Base-by-base conservation (phyloP, 78 protist species). In the Dictyostelium intermedium region DNA sequence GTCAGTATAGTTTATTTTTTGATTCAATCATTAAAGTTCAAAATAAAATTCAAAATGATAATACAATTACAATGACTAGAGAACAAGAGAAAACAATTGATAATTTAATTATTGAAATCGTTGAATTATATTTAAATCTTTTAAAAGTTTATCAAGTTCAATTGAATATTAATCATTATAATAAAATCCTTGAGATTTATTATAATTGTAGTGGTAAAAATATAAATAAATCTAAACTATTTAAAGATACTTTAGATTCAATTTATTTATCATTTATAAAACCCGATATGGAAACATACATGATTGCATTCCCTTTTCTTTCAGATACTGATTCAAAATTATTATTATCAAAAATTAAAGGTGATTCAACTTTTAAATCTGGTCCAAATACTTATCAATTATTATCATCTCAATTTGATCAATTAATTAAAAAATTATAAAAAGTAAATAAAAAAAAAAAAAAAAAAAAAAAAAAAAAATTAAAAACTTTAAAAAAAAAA, bases 361-460 rank as follows among this genome's bases (percentile, higher is more conserved):
- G 39, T 18, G 23, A 30, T 32, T 32, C 43, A 32, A 32, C 1
- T 32, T 72, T 27, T 34, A 72, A 72, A 72, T 34, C 79, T 34
- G 79, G 79, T 32, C 39, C 39, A 72, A 72, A 72, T 72, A 32
- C 79, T 30, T 72, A 72, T 72, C 79, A 72, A 72, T 34, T 72
- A 72, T 16, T 72, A 72, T 34, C 39, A 18, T 27, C 39, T 34
- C 79, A 72, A 72, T 72, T 72, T 18, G 79, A 72, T 18, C 32
- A 72, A 18, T 34, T 72, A 72, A 34, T 61, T n/a, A 20, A 61
- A n/a, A 25, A 39, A 39, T 39, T 4, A 5, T 39, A 39, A 39
- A 39, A 61, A n/a, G n/a, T 34, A 32, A 72, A 72, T 9, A n/a
- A 70, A 30, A 32, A 69, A 20, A 66, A 8, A 63, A 63, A 25